A percentile compares a stretch with the other conserved stretches of the same genome.
phyloP scores from a whole-genome alignment of 345 rosid genomes.

The Eucalyptus sp. region DNA sequence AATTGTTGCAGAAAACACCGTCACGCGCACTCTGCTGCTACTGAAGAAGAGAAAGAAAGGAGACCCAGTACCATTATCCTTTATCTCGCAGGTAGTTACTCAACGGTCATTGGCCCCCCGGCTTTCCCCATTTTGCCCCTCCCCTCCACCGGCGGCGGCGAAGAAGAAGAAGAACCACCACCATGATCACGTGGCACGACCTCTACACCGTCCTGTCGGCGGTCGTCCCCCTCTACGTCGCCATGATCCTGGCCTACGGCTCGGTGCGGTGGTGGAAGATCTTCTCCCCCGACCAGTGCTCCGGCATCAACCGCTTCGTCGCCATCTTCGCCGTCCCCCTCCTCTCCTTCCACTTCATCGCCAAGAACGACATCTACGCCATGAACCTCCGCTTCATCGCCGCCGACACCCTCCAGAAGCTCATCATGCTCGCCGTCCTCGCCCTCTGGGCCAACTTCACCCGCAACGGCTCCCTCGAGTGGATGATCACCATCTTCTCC shows the following conservation, averaged over 20 bases:
- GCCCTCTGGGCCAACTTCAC: slow-evolving; percentile 55
- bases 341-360: slow-evolving; percentile 91
- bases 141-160: neutral
- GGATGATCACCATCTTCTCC: slow-evolving; percentile 94
- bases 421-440: slow-evolving; percentile 54
- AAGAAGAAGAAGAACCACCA: neutral
- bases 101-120: neutral
- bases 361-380: slow-evolving; percentile 62
- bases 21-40: neutral
- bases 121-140: neutral
- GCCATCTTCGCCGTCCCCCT: slow-evolving; percentile 94
- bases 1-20: neutral
- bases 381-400: slow-evolving; percentile 90
- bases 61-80: neutral
- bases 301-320: slow-evolving; percentile 94
- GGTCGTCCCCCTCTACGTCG: slow-evolving; percentile 82
- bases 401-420: slow-evolving; percentile 83
- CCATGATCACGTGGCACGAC: slow-evolving; percentile 67
- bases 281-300: slow-evolving; percentile 89
- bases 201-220: slow-evolving; percentile 89
- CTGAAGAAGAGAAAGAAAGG: neutral
- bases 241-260: slow-evolving; percentile 94
- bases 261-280: slow-evolving; percentile 99
- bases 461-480: slow-evolving; percentile 64
- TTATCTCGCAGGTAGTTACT: neutral